phyloP scores from a whole-genome alignment of 1,139 yeast species.

The Geotrichum fermentans region DNA sequence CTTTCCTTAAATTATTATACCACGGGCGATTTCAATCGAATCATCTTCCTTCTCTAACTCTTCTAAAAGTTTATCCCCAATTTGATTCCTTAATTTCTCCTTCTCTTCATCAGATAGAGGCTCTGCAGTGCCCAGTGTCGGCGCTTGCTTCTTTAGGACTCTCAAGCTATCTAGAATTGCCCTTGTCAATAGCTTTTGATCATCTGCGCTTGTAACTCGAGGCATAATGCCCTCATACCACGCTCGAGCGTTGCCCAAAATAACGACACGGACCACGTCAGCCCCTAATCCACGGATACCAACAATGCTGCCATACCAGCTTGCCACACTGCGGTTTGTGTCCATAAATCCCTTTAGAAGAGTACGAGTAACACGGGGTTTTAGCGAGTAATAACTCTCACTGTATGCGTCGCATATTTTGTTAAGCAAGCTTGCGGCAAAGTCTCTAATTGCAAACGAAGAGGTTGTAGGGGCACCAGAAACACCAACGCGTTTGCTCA shows the following conservation, averaged over 20 bases:
- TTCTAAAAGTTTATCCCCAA: slow-evolving; percentile 58
- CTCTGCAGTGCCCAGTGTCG: slow-evolving; percentile 14
- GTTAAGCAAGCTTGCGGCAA: slow-evolving; percentile 78
- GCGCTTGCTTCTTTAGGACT: slow-evolving; percentile 29
- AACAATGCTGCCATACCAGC: slow-evolving; percentile 85
- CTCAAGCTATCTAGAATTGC: slow-evolving; percentile 36
- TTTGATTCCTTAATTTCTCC: slow-evolving; percentile 48
- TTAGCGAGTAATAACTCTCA: slow-evolving; percentile 79
- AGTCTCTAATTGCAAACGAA: slow-evolving; percentile 59
- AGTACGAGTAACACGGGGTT: slow-evolving; percentile 92
- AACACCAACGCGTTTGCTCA: slow-evolving; percentile 87
- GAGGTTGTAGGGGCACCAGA: slow-evolving; percentile 31
- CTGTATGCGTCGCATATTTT: slow-evolving; percentile 77
- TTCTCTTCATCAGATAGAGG: slow-evolving; percentile 24
- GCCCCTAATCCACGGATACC: slow-evolving; percentile 82
- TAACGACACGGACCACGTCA: slow-evolving; percentile 79
- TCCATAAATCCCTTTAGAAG: slow-evolving; percentile 86
- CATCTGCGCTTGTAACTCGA: slow-evolving; percentile 30
- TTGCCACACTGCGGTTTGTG: slow-evolving; percentile 70
- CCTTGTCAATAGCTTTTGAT: slow-evolving; percentile 26
- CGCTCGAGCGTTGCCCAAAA: slow-evolving; percentile 76
- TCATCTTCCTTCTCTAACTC: slow-evolving; percentile 50
- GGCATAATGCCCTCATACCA: slow-evolving; percentile 49
- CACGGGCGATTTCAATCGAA: slow-evolving; percentile 54
- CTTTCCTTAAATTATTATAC: slow-evolving; percentile 57